phyloP scores from a whole-genome alignment of 176 grass and related monocot genomes.

The Zea mays region Zm-B73-REFERENCE-NAM-5.0 NC_050105.1:135089001-135089500 shows the following conservation, averaged over 20 bases:
- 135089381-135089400: conserved; percentile 3
- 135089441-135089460: neutral
- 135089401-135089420: neutral
- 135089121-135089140: neutral
- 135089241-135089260: neutral
- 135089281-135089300: neutral
- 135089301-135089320: neutral
- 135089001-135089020: neutral
- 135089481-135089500: neutral
- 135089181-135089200: conserved; percentile 23
- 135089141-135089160: neutral
- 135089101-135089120: neutral
- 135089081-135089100: neutral
- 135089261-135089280: neutral
- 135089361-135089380: conserved; percentile 5
- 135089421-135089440: conserved; percentile 18
- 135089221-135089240: no score
- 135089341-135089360: neutral
- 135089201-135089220: neutral
- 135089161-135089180: neutral
- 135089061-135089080: neutral
- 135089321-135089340: neutral
- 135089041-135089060: neutral
- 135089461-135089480: neutral
- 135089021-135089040: neutral